phyloP scores from a whole-genome alignment of 441 rosid genomes.

The Aleurites moluccanus region DNA sequence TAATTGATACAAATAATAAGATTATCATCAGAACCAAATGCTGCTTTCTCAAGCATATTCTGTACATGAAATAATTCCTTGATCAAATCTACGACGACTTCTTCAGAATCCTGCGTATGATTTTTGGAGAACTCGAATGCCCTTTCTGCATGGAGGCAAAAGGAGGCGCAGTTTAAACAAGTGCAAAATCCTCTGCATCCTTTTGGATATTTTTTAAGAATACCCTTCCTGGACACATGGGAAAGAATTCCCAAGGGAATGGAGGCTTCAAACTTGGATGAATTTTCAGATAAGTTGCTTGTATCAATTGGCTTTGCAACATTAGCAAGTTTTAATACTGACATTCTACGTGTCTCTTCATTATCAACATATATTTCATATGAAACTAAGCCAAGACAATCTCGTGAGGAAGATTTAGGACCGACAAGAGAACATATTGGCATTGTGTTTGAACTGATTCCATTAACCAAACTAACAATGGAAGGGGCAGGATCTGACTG shows the following conservation, averaged over 20 bases:
- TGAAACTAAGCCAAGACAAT: constrained; percentile 16
- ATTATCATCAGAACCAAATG: constrained; percentile 29
- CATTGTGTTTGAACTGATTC: constrained; percentile 18
- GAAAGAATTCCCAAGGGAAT: constrained; percentile 26
- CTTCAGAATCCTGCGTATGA: constrained; percentile 77
- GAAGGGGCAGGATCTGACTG: constrained; percentile 19
- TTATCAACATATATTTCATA: constrained; percentile 16
- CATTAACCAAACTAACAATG: constrained; percentile 15
- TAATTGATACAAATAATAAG: constrained; percentile 32
- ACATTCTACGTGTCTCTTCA: constrained; percentile 19
- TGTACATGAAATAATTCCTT: constrained; percentile 48
- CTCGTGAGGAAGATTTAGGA: constrained; percentile 26
- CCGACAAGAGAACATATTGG: constrained; percentile 21
- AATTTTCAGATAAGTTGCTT: constrained; percentile 23
- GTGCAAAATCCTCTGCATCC: constrained; percentile 74
- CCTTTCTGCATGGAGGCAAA: constrained; percentile 64
- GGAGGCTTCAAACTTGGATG: constrained; percentile 24
- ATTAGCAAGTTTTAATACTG: constrained; percentile 6
- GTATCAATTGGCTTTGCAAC: constrained; percentile 27
- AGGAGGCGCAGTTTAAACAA: constrained; percentile 71
- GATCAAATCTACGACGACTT: constrained; percentile 53
- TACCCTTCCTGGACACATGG: constrained; percentile 41
- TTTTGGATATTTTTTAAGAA: constrained; percentile 56
- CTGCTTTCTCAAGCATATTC: constrained; percentile 45
- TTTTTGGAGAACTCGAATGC: constrained; percentile 82